Evolutionary conservation across 768 basidiomycete species (phyloP), one percentile per base, ranked within the genome.

Genomic region (Leucocoprinus birnbaumii): DNA sequence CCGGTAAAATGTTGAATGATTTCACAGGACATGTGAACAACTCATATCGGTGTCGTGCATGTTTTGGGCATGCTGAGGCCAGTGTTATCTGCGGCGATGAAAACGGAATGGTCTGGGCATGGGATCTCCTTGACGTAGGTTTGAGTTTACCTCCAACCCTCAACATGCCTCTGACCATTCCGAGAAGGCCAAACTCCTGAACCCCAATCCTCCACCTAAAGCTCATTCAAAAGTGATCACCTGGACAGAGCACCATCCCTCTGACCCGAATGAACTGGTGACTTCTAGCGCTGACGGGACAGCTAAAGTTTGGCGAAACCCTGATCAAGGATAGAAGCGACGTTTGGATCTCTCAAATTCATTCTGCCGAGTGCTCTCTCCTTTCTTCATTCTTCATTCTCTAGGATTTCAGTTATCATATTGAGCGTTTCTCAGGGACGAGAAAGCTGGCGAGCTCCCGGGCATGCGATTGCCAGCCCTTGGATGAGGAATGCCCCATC

Each of bases 201-300:
- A 80, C 52, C 87, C 86, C 24, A 85, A 84, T 56, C 88, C 89
- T 40, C 91, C 91, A 8, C 85, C 83, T 24, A 83, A 85, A 64
- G 83, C 81, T 1, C 96, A 98, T 65, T 75, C 85, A 38, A 93
- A 90, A 66, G 80, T 90, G 25, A 85, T 97, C 48, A 91, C 91
- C 10, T 97, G 94, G 92, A 85, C 91, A 2, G 93, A 95, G 71
- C 84, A 93, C 61, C 91, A 95, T 70, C 94, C 92, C 7, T 80
- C 75, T 19, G 87, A 93, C 53, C 77, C 82, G 5, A 83, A 83
- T 16, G 93, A 97, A 68, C 81, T 97, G 80, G 71, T 94, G 42
- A 95, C 94, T 2, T 86, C 93, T 1, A 91, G 93, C 63, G 88
- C 90, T 18, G 95, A 98, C 66, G 94, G 95, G 16, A 88, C 86